Evolutionary conservation across 768 basidiomycete genomes (phyloP).

Genomic region (Lactarius tabidus): DNA sequence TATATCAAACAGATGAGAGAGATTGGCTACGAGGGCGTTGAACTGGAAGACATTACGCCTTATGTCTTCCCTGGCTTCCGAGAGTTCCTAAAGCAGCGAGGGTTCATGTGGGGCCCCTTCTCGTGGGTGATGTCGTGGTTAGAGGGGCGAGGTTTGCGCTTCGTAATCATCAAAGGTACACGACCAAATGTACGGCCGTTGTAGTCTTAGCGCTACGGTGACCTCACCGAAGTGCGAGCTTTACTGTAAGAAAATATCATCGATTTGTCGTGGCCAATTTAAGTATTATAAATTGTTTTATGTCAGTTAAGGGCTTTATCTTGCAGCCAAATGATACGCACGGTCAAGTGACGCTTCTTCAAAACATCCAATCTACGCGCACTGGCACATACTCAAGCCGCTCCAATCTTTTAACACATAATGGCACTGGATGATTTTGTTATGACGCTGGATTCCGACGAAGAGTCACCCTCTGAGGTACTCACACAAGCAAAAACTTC

Average conservation of each 20-base stretch:
- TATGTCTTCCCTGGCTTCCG: slow-evolving; percentile 59
- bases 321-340: neutral
- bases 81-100: slow-evolving; percentile 43
- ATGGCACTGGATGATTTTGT: slow-evolving; percentile 61
- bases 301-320: neutral
- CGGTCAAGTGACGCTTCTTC: slow-evolving; percentile 11
- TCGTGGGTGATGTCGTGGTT: slow-evolving; percentile 38
- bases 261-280: too few species aligned
- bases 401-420: slow-evolving; percentile 25
- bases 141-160: slow-evolving; percentile 40
- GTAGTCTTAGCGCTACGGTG: neutral
- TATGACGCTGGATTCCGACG: slow-evolving; percentile 81
- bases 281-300: neutral
- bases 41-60: slow-evolving; percentile 52
- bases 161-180: slow-evolving; percentile 41
- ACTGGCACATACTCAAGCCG: neutral
- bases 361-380: neutral
- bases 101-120: slow-evolving; percentile 44
- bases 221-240: neutral
- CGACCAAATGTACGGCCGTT: slow-evolving; percentile 10
- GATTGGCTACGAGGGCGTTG: slow-evolving; percentile 51
- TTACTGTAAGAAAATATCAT: too few species aligned
- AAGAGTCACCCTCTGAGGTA: slow-evolving; percentile 33
- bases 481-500: slow-evolving; percentile 5
- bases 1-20: slow-evolving; percentile 43